phyloP scores from a whole-genome alignment of 1,139 yeast genomes.

The Hyphopichia fennica region DNA sequence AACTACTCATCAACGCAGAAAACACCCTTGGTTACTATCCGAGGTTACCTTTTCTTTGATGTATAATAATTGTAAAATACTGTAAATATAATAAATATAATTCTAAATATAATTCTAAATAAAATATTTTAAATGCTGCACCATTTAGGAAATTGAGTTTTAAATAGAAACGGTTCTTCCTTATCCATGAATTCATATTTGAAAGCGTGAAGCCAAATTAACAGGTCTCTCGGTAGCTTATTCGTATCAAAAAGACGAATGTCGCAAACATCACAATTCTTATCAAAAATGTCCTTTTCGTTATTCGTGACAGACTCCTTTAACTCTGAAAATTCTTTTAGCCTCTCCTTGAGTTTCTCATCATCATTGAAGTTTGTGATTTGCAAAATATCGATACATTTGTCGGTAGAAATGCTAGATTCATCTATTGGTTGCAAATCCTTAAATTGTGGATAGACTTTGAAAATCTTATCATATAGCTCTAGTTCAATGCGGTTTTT shows the following conservation, averaged over 20 bases:
- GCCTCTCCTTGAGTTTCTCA: slow-evolving; percentile 2
- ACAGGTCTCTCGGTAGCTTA: slow-evolving; percentile 36
- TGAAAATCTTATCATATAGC: slow-evolving; percentile 24
- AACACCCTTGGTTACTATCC: slow-evolving; percentile 55
- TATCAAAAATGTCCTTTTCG: slow-evolving; percentile 17
- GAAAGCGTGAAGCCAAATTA: slow-evolving; percentile 60
- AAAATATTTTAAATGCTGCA: slow-evolving; percentile 16
- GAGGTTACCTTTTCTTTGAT: slow-evolving; percentile 21
- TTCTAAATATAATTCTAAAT: neutral
- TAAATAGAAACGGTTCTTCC: slow-evolving; percentile 20
- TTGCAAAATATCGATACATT: slow-evolving; percentile 16
- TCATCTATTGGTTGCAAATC: slow-evolving; percentile 13
- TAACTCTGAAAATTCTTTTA: slow-evolving; percentile 8
- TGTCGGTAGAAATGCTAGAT: slow-evolving; percentile 7
- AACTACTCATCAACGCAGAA: slow-evolving; percentile 54
- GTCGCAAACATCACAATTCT: slow-evolving; percentile 48
- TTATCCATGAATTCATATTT: slow-evolving; percentile 36
- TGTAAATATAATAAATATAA: neutral
- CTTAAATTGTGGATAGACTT: slow-evolving; percentile 15
- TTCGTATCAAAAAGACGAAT: slow-evolving; percentile 34
- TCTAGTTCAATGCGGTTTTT: slow-evolving; percentile 28
- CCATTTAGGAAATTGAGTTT: slow-evolving; percentile 44
- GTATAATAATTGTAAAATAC: neutral
- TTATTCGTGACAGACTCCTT: slow-evolving; percentile 11
- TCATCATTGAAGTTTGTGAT: slow-evolving; percentile 16